Conservation (phyloP, 2,329 filamentous ascomycete genomes). For the Alternaria sp. region DNA sequence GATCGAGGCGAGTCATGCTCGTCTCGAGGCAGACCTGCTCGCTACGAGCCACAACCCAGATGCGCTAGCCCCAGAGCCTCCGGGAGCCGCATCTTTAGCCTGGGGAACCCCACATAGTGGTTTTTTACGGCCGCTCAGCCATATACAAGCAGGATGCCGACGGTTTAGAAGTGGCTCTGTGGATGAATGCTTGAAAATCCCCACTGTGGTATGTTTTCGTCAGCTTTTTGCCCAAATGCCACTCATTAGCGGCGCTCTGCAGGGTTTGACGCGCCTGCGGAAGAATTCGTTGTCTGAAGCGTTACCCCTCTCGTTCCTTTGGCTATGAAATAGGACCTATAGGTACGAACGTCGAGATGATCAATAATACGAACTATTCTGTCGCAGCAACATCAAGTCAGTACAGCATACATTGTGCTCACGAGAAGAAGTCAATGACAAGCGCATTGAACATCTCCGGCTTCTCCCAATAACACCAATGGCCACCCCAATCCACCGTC, state of each 20-base stretch:
- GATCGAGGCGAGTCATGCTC: constrained; percentile 1
- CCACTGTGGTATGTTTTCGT: background rate
- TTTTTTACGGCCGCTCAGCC: background rate
- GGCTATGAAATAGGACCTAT: background rate
- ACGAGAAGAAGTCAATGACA: constrained; percentile 19
- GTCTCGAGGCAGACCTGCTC: background rate
- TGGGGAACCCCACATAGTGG: background rate
- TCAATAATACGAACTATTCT: background rate
- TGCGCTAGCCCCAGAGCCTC: background rate
- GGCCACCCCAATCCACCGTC: constrained; percentile 33
- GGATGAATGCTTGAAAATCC: background rate
- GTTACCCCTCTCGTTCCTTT: background rate
- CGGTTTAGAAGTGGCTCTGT: background rate
- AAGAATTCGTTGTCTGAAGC: background rate
- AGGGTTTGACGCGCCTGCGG: background rate
- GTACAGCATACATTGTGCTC: background rate
- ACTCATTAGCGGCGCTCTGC: background rate
- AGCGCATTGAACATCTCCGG: constrained; percentile 32
- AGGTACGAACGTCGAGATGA: background rate
- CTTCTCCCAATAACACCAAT: constrained; percentile 43
- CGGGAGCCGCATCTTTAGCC: background rate
- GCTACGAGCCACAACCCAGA: background rate
- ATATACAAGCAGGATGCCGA: background rate
- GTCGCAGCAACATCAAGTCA: background rate
- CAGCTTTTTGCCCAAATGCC: background rate